phyloP scores from a whole-genome alignment of 345 rosid species.

The Arabidopsis arenosa region DNA sequence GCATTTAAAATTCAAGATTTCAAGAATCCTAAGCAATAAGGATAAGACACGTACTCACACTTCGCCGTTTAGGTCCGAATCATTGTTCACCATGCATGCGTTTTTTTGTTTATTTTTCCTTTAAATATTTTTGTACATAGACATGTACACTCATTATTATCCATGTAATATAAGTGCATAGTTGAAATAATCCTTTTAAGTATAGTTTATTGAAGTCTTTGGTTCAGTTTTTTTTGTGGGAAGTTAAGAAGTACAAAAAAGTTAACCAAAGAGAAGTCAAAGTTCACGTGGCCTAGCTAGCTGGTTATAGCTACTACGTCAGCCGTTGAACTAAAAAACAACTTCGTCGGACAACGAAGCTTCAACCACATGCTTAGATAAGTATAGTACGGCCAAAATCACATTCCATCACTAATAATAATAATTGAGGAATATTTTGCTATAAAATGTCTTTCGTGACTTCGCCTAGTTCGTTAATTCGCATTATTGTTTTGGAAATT shows the following conservation, averaged over 20 bases:
- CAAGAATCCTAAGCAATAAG: constrained; percentile 20
- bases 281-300: constrained; percentile 34
- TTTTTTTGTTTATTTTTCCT: not conserved
- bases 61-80: constrained; percentile 5
- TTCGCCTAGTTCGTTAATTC: constrained; percentile 15
- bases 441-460: constrained; percentile 19
- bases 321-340: constrained; percentile 12
- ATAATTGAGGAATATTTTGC: constrained; percentile 15
- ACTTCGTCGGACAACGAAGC: constrained; percentile 38
- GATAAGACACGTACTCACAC: not conserved
- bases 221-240: constrained; percentile 2
- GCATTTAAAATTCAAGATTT: not conserved
- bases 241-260: constrained; percentile 26
- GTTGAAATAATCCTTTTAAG: not conserved
- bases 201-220: constrained; percentile 3
- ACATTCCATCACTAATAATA: constrained; percentile 27
- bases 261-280: constrained; percentile 31
- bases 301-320: constrained; percentile 26
- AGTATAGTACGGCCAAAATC: constrained; percentile 34
- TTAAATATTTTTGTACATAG: not conserved
- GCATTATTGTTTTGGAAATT: constrained; percentile 6
- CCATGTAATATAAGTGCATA: not conserved
- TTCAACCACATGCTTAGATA: constrained; percentile 37
- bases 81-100: constrained; percentile 31
- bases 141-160: not conserved